Evolutionary conservation across 2,329 filamentous ascomycete genomes (phyloP).

Genomic region (Penicillium brasilianum): DNA sequence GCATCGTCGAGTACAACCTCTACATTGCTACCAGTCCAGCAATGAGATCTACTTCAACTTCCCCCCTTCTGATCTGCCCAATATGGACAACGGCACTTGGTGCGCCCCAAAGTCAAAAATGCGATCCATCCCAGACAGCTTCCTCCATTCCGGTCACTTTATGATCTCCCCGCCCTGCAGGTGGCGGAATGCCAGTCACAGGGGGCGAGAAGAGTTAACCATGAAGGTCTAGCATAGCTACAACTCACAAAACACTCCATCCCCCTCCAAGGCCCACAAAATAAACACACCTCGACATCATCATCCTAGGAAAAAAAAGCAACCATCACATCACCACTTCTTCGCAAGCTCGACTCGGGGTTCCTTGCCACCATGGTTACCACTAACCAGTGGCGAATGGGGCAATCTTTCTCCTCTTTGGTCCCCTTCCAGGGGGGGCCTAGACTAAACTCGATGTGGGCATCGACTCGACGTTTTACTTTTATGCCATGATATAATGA

Average conservation of each 20-base stretch:
- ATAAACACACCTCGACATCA: constrained; percentile 31
- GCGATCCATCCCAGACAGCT: background rate
- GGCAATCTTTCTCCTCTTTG: background rate
- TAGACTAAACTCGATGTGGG: background rate
- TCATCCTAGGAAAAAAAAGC: constrained; percentile 1
- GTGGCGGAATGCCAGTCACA: constrained; percentile 22
- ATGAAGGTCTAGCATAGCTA: background rate
- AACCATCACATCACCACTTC: constrained; percentile 7
- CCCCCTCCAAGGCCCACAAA: constrained; percentile 23
- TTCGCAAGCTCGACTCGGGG: background rate
- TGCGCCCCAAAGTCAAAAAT: background rate
- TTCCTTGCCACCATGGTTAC: constrained; percentile 7
- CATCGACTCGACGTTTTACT: background rate
- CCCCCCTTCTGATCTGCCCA: background rate
- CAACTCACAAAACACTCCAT: constrained; percentile 1
- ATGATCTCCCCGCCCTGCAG: constrained; percentile 16
- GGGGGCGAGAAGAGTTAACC: constrained; percentile 6
- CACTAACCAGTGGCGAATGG: constrained; percentile 7
- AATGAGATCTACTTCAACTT: background rate
- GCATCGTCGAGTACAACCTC: background rate
- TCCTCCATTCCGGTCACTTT: background rate
- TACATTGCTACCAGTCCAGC: background rate
- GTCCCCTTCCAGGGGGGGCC: background rate
- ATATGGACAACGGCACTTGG: background rate
- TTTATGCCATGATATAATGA: background rate